phyloP scores from a whole-genome alignment of 805 yeast species.

The Metschnikowia continentalis region DNA sequence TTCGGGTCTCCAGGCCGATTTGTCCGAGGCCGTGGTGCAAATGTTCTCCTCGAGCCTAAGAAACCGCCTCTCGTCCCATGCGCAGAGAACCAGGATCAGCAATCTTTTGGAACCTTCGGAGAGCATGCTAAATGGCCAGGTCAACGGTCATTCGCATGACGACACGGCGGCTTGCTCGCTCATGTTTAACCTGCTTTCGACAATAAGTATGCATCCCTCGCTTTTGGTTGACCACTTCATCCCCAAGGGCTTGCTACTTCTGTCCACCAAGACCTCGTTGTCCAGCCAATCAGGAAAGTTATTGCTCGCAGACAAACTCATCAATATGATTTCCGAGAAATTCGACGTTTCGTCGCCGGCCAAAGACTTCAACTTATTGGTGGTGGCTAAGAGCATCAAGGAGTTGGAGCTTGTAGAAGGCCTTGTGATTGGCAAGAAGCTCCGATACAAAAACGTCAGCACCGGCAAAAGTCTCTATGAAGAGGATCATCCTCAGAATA shows the following conservation, averaged over 20 bases:
- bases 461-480: constrained; percentile 54
- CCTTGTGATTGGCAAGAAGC: constrained; percentile 63
- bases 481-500: constrained; percentile 14
- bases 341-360: constrained; percentile 6
- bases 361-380: constrained; percentile 23
- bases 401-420: constrained; percentile 80
- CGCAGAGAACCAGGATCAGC: constrained; percentile 33
- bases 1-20: constrained; percentile 31
- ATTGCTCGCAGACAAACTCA: constrained; percentile 46
- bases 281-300: constrained; percentile 58
- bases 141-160: neutral
- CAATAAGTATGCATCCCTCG: constrained; percentile 63
- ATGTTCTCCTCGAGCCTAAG: constrained; percentile 26
- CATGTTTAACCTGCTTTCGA: constrained; percentile 42
- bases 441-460: constrained; percentile 63
- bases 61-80: constrained; percentile 19
- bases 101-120: constrained; percentile 27
- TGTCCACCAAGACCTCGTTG: constrained; percentile 59
- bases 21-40: constrained; percentile 30
- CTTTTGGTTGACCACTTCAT: constrained; percentile 72
- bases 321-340: constrained; percentile 32
- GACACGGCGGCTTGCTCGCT: constrained; percentile 26
- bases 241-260: constrained; percentile 61
- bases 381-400: constrained; percentile 59
- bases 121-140: constrained; percentile 5